Evolutionary conservation across 1,284 basidiomycete species (phyloP), one percentile per base, ranked within the genome.

Genomic region (Heterobasidion irregulare): DNA sequence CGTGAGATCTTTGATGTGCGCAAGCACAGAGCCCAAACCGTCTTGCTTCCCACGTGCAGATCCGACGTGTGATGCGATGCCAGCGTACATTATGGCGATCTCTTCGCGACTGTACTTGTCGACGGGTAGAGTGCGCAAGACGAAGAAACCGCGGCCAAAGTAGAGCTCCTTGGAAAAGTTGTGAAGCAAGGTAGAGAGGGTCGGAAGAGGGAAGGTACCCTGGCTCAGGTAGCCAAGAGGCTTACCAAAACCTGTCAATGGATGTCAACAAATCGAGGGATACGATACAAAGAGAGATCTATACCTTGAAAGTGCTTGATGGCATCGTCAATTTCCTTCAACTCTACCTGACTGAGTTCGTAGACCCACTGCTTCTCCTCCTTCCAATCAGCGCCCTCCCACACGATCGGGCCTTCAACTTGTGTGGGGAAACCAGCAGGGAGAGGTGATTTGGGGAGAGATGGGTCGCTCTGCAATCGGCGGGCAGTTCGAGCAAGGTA

Each of bases 1-100:
- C 8, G 68, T 74, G 48, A 77, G 68, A 58, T 77, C 75, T 58
- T 77, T 77, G 62, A 77, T 75, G 53, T 77, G 75, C 8, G 71
- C 68, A 32, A 77, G 66, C 10, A 76, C 73, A 16, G 70, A 73
- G 26, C 68, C 70, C 5, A 66, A 70, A 32, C 64, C 67, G 59
- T 76, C 75, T 62, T 76, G 75, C 50, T 67, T 67, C 18, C 72
- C 75, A 26, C 75, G 70, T 36, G 62, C 66, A 36, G 69, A 68
- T 19, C 72, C 75, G 38, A 76, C 69, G 56, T 75, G 69, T 0
- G 74, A 72, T 12, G 75, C 57, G 57, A 57, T 44, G 55, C 59
- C 72, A 10, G 70, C 67, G 58, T 73, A 74, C 49, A 74, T 62
- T 33, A 71, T 66, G 10, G 65, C 66, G 26, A 67, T 64, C 33